Evolutionary conservation across 305 asterid genomes (phyloP).

Genomic region (Fraxinus angustifolia): DNA sequence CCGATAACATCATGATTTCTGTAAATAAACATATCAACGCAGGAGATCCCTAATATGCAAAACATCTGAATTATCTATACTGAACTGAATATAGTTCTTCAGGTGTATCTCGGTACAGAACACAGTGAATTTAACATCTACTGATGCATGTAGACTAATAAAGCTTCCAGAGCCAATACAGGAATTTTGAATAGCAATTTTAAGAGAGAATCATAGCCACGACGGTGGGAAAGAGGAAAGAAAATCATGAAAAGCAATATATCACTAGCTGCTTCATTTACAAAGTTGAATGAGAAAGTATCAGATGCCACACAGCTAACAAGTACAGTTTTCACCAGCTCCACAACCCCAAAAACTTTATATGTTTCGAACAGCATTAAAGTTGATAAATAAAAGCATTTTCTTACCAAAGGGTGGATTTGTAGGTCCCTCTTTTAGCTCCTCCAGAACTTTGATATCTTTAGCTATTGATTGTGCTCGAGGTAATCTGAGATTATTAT

Average conservation of each 20-base stretch:
- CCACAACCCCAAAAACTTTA: neutral
- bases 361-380: conserved; percentile 8
- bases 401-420: conserved; percentile 47
- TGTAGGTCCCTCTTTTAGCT: conserved; percentile 32
- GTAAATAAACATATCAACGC: neutral
- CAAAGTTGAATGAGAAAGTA: neutral
- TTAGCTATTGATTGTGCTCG: conserved; percentile 26
- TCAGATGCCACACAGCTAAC: neutral
- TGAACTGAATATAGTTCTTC: neutral
- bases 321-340: conserved; percentile 5
- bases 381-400: neutral
- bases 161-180: neutral
- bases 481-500: conserved; percentile 25
- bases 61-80: neutral
- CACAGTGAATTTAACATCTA: neutral
- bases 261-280: neutral
- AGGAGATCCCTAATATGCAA: neutral
- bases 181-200: neutral
- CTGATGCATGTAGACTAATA: neutral
- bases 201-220: neutral
- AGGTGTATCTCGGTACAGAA: neutral
- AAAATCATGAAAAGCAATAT: neutral
- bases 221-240: neutral
- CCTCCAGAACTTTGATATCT: conserved; percentile 23
- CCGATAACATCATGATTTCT: neutral